phyloP scores from a whole-genome alignment of 2,329 filamentous ascomycete species.

The Paecilomyces dactylethromorphus region DNA sequence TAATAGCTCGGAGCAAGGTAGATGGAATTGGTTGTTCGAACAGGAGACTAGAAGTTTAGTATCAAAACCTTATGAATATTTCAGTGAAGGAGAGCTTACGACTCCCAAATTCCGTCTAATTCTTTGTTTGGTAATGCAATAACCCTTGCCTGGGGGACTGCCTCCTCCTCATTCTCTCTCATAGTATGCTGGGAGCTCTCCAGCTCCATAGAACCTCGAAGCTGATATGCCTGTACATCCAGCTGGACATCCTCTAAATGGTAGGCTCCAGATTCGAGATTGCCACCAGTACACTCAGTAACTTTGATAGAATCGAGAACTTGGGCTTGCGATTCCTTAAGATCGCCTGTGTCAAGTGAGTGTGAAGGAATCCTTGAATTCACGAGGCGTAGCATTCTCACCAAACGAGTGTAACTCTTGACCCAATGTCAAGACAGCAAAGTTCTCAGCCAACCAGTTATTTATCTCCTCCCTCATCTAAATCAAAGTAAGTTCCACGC shows the following conservation, averaged over 20 bases:
- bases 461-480: slow-evolving; percentile 31
- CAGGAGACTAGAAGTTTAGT: slow-evolving; percentile 23
- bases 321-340: slow-evolving; percentile 15
- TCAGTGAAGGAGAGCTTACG: slow-evolving; percentile 17
- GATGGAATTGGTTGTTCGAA: slow-evolving; percentile 38
- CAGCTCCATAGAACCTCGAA: slow-evolving; percentile 18
- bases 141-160: slow-evolving; percentile 23
- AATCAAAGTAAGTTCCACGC: background rate
- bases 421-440: slow-evolving; percentile 25
- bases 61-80: background rate
- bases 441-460: slow-evolving; percentile 29
- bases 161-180: slow-evolving; percentile 16
- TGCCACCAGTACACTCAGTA: slow-evolving; percentile 31
- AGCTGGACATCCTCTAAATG: slow-evolving; percentile 27
- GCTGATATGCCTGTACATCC: slow-evolving; percentile 38
- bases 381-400: slow-evolving; percentile 7
- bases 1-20: slow-evolving; percentile 33
- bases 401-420: slow-evolving; percentile 25
- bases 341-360: slow-evolving; percentile 12
- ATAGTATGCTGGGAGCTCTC: slow-evolving; percentile 15
- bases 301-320: slow-evolving; percentile 29
- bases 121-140: slow-evolving; percentile 30
- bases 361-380: slow-evolving; percentile 3
- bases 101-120: slow-evolving; percentile 39
- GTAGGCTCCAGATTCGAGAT: slow-evolving; percentile 18